Conservation (phyloP, 2,329 filamentous ascomycete genomes). For the Talaromyces piceae region DNA sequence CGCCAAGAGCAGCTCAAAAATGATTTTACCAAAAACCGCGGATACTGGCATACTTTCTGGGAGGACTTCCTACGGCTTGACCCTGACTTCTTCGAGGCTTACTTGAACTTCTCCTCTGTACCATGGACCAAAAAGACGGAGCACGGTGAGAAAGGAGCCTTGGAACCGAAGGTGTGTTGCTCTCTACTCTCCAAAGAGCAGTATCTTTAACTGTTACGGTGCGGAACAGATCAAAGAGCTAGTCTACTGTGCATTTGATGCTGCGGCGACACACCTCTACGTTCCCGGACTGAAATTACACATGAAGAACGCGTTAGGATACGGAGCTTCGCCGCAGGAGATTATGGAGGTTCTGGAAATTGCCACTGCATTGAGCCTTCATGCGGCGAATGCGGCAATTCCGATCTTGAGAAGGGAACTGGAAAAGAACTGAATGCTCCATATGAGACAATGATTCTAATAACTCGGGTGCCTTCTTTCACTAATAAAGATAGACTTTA, state of each 20-base stretch:
- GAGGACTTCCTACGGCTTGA: constrained; percentile 23
- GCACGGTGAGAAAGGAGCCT: constrained; percentile 22
- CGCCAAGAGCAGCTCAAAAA: constrained; percentile 31
- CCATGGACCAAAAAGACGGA: constrained; percentile 19
- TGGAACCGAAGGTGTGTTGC: constrained; percentile 30
- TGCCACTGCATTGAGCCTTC: constrained; percentile 17
- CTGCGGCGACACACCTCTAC: constrained; percentile 43
- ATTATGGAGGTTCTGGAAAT: constrained; percentile 45
- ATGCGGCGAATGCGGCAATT: background rate
- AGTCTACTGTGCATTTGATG: constrained; percentile 44
- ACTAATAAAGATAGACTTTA: background rate
- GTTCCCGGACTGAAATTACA: constrained; percentile 41
- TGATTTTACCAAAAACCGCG: constrained; percentile 39
- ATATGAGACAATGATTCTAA: background rate
- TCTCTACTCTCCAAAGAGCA: background rate
- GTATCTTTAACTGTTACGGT: background rate
- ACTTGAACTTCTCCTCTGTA: constrained; percentile 40
- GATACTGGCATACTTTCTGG: constrained; percentile 39
- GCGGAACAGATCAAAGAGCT: constrained; percentile 38
- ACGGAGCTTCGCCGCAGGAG: constrained; percentile 41
- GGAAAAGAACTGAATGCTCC: background rate
- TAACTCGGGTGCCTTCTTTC: background rate
- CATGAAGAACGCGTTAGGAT: constrained; percentile 42
- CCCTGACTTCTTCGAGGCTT: constrained; percentile 43
- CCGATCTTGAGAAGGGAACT: background rate